phyloP scores from a whole-genome alignment of 345 rosid genomes.

The Citrus glauca region DNA sequence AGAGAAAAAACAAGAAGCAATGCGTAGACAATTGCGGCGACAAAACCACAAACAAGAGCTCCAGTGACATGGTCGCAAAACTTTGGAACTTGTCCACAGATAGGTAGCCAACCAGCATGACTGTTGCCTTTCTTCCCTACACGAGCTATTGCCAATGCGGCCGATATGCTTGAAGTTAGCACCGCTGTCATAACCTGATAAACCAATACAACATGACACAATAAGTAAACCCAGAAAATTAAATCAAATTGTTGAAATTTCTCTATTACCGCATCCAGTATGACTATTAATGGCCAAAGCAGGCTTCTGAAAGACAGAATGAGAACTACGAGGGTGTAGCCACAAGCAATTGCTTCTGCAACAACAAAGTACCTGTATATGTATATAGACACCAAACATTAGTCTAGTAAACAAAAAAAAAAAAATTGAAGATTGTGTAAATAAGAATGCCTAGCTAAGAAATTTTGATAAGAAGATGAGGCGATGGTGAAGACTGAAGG shows the following conservation, averaged over 20 bases:
- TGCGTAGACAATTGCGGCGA: constrained; percentile 32
- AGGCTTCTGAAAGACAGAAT: constrained; percentile 23
- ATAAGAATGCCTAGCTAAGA: background rate
- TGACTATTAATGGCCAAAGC: constrained; percentile 26
- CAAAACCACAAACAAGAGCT: constrained; percentile 40
- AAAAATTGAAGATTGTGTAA: background rate
- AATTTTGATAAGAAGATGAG: background rate
- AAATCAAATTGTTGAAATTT: background rate
- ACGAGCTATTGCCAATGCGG: constrained; percentile 51
- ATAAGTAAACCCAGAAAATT: background rate
- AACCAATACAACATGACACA: background rate
- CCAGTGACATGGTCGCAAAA: constrained; percentile 43
- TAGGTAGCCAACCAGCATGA: constrained; percentile 64
- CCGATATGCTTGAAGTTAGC: constrained; percentile 47
- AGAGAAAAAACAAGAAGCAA: constrained; percentile 38
- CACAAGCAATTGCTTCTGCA: constrained; percentile 47
- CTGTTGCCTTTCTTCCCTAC: constrained; percentile 57
- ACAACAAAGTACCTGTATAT: constrained; percentile 43
- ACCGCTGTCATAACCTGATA: constrained; percentile 28
- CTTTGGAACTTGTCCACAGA: constrained; percentile 47
- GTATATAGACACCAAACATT: background rate
- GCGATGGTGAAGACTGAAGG: background rate
- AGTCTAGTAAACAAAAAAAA: background rate
- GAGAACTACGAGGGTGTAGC: constrained; percentile 29
- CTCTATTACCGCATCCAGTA: constrained; percentile 39